Conservation (phyloP, 371 early-diverging fungal genomes). For the Choanephora cucurbitarum region DNA sequence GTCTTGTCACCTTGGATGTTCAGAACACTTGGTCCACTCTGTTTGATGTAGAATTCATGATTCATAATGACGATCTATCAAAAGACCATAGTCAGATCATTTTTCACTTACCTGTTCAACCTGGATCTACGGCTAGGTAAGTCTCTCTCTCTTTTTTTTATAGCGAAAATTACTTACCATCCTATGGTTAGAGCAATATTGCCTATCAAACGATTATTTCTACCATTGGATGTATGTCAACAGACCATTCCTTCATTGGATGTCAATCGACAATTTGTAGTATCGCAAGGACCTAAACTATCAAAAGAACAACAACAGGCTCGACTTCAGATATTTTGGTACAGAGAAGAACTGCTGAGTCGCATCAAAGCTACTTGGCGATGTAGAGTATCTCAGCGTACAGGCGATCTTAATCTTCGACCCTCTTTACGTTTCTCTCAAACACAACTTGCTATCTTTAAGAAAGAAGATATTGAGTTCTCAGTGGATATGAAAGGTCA, state of each 20-base stretch:
- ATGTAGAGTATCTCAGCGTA: constrained; percentile 37
- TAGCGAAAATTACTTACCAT: too few relatives aligned
- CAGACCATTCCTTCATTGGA: constrained; percentile 70
- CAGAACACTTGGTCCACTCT: constrained; percentile 73
- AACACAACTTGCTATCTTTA: constrained; percentile 54
- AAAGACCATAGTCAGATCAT: constrained; percentile 1
- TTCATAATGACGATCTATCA: constrained; percentile 48
- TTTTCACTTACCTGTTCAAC: constrained; percentile 36
- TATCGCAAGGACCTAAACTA: constrained; percentile 55
- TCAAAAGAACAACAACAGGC: constrained; percentile 55
- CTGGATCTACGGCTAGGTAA: constrained; percentile 43
- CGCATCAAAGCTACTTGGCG: constrained; percentile 59
- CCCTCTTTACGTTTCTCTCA: constrained; percentile 51
- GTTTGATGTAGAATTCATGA: constrained; percentile 62
- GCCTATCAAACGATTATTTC: constrained; percentile 65
- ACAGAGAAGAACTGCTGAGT: constrained; percentile 66
- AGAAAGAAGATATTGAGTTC: constrained; percentile 63
- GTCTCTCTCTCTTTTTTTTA: too few relatives aligned
- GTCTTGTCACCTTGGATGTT: constrained; percentile 78
- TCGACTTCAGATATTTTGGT: constrained; percentile 76
- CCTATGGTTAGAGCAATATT: constrained; percentile 57
- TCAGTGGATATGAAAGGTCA: constrained; percentile 39
- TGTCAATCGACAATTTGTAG: constrained; percentile 79
- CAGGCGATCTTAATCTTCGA: constrained; percentile 57
- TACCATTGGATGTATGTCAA: constrained; percentile 49